phyloP scores from a whole-genome alignment of 2,329 filamentous ascomycete species.

The Lachnellula occidentalis region DNA sequence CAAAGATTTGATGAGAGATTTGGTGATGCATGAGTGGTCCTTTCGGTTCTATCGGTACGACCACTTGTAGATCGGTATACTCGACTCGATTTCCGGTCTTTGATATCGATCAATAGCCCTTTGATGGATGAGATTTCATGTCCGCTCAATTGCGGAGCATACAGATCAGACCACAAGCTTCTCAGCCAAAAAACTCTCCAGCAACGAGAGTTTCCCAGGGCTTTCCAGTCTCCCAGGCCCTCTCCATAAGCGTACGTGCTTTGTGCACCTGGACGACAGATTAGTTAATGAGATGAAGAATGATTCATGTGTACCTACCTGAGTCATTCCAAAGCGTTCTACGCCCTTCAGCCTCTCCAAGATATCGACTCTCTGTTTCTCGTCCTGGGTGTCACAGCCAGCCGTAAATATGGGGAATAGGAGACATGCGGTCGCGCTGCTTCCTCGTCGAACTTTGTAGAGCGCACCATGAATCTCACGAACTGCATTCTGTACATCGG shows the following conservation, averaged over 20 bases:
- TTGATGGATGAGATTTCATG: no score
- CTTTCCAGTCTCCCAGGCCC: constrained; percentile 61
- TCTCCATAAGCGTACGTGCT: constrained; percentile 61
- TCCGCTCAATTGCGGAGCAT: background rate
- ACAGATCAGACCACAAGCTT: background rate
- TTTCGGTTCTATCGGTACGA: no score
- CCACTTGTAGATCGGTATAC: no score
- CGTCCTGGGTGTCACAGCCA: constrained; percentile 63
- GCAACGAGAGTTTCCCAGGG: constrained; percentile 60
- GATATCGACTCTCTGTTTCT: constrained; percentile 52
- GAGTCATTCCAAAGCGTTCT: constrained; percentile 70
- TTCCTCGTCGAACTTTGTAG: constrained; percentile 56
- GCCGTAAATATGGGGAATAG: constrained; percentile 81
- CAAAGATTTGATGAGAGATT: no score
- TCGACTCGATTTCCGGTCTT: no score
- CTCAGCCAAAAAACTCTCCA: constrained; percentile 30
- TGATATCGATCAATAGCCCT: no score
- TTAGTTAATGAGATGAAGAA: background rate
- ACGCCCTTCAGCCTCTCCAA: constrained; percentile 60
- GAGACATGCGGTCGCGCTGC: constrained; percentile 67
- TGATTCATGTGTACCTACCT: constrained; percentile 37
- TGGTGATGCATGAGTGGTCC: no score
- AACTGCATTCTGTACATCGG: constrained; percentile 58
- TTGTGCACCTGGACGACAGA: constrained; percentile 42
- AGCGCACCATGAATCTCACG: constrained; percentile 58